phyloP scores from a whole-genome alignment of 2,329 filamentous ascomycete species.

The Teratosphaeria zuluensis region DNA sequence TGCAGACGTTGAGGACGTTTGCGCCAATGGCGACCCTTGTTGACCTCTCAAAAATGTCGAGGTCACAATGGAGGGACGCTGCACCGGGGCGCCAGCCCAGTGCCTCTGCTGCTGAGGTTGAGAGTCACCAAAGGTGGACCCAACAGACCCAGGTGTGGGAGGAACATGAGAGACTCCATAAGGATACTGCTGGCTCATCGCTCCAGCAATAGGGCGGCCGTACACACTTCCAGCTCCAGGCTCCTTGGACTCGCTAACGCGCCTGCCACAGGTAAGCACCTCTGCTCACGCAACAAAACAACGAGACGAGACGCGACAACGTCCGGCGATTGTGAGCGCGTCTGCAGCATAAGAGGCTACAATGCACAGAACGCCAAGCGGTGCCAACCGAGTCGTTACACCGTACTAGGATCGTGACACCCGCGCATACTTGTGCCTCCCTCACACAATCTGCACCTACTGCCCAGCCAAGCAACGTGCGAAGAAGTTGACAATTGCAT shows the following conservation, averaged over 20 bases:
- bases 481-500: neutral
- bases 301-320: neutral
- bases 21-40: constrained; percentile 26
- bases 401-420: constrained; percentile 1
- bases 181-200: constrained; percentile 21
- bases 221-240: neutral
- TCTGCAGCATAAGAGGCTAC: constrained; percentile 2
- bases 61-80: constrained; percentile 33
- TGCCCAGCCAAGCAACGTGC: neutral
- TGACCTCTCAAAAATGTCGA: constrained; percentile 29
- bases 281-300: neutral
- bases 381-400: constrained; percentile 1
- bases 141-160: constrained; percentile 12
- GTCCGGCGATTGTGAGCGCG: constrained; percentile 4
- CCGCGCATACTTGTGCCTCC: neutral
- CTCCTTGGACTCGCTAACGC: neutral
- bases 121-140: constrained; percentile 9
- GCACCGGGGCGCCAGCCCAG: constrained; percentile 15
- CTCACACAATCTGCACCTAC: neutral
- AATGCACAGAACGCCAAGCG: neutral
- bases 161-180: constrained; percentile 17
- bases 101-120: constrained; percentile 11
- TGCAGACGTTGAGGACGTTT: constrained; percentile 28
- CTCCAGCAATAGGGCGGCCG: neutral
- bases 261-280: no score